Evolutionary conservation across 1,284 basidiomycete genomes (phyloP), one percentile per base, ranked within the genome.

Genomic region (Trichosporon faecale): DNA sequence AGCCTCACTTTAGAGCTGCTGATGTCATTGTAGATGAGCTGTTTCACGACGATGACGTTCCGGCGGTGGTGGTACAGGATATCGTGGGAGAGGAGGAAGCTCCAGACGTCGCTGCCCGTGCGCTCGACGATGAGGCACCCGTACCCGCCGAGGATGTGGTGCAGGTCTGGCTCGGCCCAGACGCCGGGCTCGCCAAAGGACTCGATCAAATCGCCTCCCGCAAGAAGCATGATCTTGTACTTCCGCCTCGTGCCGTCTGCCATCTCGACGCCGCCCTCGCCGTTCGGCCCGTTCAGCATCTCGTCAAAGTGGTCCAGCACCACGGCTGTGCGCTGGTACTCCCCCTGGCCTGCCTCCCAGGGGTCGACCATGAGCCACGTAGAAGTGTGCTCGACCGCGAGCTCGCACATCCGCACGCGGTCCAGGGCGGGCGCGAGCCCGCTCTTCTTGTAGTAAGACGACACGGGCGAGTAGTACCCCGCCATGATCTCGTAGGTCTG

Each of bases 1-100:
- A 99, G 85, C 31, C 86, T 81, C 70, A 94, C 94, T 86, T 98
- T 98, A 31, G 95, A 97, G 71, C 91, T 94, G 18, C 94, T 96
- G 64, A 99, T 96, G 81, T 99, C 96, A 82, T 99, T 99, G 84
- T 98, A 95, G 76, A 99, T 98, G 67, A 98, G 89, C 83, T 99
- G 96, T 69, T 93, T 91, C 78, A 97, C 92, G 75, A 98, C 90
- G 80, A 94, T 90, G 74, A 99, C 95, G 82, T 98, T 99, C 79
- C 90, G 87, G 55, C 84, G 76, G 73, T 85, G 84, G 75, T 85
- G 83, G 79, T 87, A 87, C 14, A 87, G 78, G 31, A 87, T 83
- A 76, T 87, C 86, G 76, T 87, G 86, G 0, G 85, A 86, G 27
- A 87, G 83, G 23, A 87, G 73, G 82, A 87, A 87, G 5, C 86